Evolutionary conservation across 768 basidiomycete genomes (phyloP), one percentile per base, ranked within the genome.

Genomic region (Tremella fuciformis): DNA sequence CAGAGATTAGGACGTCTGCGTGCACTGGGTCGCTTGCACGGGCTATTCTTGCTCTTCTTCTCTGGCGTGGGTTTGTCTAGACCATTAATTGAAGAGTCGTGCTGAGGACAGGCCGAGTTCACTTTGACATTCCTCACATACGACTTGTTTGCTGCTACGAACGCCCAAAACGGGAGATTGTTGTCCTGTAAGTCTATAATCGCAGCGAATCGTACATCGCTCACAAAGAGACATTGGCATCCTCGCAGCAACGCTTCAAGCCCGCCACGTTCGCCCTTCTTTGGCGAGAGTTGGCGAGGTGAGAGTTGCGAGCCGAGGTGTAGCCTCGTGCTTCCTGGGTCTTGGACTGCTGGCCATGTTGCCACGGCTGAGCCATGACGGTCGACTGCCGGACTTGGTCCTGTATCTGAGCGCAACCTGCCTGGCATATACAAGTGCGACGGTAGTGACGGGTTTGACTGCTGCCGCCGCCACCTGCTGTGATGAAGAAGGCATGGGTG

Each of bases 391-490:
- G 3, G 55, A 57, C 13, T 40, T 38, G 47, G 47, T 76, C 1
- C 67, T 80, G 15, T 80, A 78, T 60, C 81, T 77, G n/a, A 87
- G 89, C 6, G 88, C 90, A 0, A 81, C 88, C 3, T 88, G 86
- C 69, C 82, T 97, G 78, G 91, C 91, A 3, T 96, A 91, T 79
- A 96, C 94, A 3, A 88, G 87, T 60, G 93, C 94, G 3, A 96
- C 91, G 0, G 93, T 96, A 50, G 94, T 99, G 62, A 97, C 88
- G 71, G 84, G 89, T 8, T 80, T 99, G 64, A 99, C 91, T 38
- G 86, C 92, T 22, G 85, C 87, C 62, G 94, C 93, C 9, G 92
- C 91, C 13, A 75, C 92, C 64, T 91, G 93, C 77, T 92, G 90
- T 63, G 89, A 94, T 70, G 89, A 91, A 25, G 64, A 58, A 6